phyloP scores from a whole-genome alignment of 345 rosid genomes.

The Syzygium aromaticum region DNA sequence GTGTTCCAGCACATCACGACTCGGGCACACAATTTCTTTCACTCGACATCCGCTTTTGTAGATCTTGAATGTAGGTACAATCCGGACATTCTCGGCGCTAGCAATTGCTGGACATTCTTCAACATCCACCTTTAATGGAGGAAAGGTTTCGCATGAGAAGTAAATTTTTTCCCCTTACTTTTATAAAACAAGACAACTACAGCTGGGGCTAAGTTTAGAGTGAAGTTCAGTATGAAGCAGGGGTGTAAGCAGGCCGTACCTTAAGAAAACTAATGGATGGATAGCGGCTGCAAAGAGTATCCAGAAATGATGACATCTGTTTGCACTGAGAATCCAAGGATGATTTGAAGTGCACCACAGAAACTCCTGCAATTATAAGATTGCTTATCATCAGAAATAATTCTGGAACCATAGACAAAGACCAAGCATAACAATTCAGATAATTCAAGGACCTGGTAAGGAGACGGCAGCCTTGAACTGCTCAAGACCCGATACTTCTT shows the following conservation, averaged over 20 bases:
- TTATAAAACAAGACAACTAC: not conserved
- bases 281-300: constrained; percentile 68
- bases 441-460: constrained; percentile 42
- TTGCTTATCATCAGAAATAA: not conserved
- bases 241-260: constrained; percentile 27
- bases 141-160: not conserved
- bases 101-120: constrained; percentile 43
- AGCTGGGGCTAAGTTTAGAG: not conserved
- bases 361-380: constrained; percentile 39
- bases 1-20: constrained; percentile 75
- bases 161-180: not conserved
- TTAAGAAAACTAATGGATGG: constrained; percentile 80
- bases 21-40: constrained; percentile 93
- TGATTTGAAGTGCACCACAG: constrained; percentile 60
- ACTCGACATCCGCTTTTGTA: constrained; percentile 71
- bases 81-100: constrained; percentile 70
- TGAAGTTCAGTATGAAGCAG: not conserved
- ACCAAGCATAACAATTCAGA: not conserved
- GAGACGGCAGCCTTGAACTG: constrained; percentile 79
- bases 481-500: constrained; percentile 56
- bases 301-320: constrained; percentile 71
- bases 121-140: constrained; percentile 56
- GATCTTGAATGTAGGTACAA: constrained; percentile 95
- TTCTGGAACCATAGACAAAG: not conserved
- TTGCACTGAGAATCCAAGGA: constrained; percentile 67